These are phyloP conservation scores for Tetrapisispora iriomotensis DNA, from an alignment of 805 yeast genomes.

Conservation along the genomic window DNA sequence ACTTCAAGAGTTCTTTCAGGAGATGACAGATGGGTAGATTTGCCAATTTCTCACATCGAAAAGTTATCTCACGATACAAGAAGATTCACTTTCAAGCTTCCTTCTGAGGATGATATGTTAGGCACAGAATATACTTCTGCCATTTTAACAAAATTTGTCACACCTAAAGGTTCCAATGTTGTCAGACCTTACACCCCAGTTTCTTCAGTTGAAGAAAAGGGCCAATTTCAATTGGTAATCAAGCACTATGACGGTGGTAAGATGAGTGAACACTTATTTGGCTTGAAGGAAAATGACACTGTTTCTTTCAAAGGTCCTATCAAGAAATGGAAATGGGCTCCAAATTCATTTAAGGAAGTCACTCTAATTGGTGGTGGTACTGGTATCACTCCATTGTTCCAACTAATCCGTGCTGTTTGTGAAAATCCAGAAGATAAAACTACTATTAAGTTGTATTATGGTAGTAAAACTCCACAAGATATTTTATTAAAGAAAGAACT, in stretches of 20 bases:
- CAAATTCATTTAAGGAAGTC: slow-evolving; percentile 73
- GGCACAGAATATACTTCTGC: slow-evolving; percentile 78
- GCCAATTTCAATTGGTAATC: slow-evolving; percentile 68
- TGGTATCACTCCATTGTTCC: slow-evolving; percentile 94
- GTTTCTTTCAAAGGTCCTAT: slow-evolving; percentile 91
- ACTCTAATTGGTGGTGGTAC: slow-evolving; percentile 91
- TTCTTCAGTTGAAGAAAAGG: slow-evolving; percentile 57
- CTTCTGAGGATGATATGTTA: slow-evolving; percentile 51
- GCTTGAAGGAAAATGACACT: slow-evolving; percentile 67
- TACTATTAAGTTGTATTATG: slow-evolving; percentile 73
- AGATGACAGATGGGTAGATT: slow-evolving; percentile 62
- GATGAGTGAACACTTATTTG: slow-evolving; percentile 64
- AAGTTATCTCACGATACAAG: slow-evolving; percentile 55
- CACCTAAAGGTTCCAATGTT: slow-evolving; percentile 77
- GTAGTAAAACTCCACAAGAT: slow-evolving; percentile 68
- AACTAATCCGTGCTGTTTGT: slow-evolving; percentile 66
- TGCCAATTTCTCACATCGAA: slow-evolving; percentile 37
- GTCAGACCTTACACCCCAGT: slow-evolving; percentile 87
- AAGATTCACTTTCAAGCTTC: slow-evolving; percentile 60
- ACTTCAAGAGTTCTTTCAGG: slow-evolving; percentile 42
- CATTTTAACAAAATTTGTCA: slow-evolving; percentile 68
- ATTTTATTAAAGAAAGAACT: slow-evolving; percentile 71
- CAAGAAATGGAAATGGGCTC: slow-evolving; percentile 80
- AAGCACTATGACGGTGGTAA: slow-evolving; percentile 82
- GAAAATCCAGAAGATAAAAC: slow-evolving; percentile 73